Base-by-base conservation (phyloP, 2,329 filamentous ascomycete species). In the Diaporthe vaccinii region DNA sequence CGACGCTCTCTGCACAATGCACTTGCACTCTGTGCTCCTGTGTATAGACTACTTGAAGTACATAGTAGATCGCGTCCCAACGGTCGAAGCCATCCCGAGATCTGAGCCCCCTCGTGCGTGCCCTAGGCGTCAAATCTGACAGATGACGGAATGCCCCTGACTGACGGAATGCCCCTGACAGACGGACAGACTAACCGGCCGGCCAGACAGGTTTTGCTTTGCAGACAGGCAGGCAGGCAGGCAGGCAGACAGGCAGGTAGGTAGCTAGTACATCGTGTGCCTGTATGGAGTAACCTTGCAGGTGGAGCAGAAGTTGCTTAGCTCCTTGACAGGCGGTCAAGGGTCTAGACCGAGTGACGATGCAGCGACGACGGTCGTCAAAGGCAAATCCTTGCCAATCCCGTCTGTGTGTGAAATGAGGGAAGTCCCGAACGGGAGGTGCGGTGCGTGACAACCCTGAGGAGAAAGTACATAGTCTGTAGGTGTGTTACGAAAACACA, bases 241-340 rank as follows among this genome's bases (percentile, higher is more conserved):
- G 31, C 55, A n/a, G n/a, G n/a, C 14, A 36, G 31, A 58, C 58
- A 61, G 34, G 39, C 67, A 55, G 31, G 65, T 8, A 31, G 28
- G 65, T 53, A 68, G 58, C 44, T 34, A 7, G 34, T 55, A 53
- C 36, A 31, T 31, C 39, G 15, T 46, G 70, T 55, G 31, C 46
- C 53, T 62, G 25, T 44, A 41, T 62, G 36, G 25, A 34, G 44
- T 39, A 10, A 9, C 65, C 46, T 39, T 68, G 62, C 31, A 53
- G 44, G 46, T 68, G 65, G 65, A 53, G 46, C 14, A 22, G 22
- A 8, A 25, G 4, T 14, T 68, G 25, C n/a, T 53, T 53, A 46
- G 65, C 46, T 20, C 65, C 46, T 74, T 53, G 71, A 74, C 44
- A 62, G 74, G 74, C 74, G 74, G 74, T 75, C 74, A 70, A 59